Conservation (phyloP, 2,329 filamentous ascomycete genomes). For the Aureobasidium melanogenum region DNA sequence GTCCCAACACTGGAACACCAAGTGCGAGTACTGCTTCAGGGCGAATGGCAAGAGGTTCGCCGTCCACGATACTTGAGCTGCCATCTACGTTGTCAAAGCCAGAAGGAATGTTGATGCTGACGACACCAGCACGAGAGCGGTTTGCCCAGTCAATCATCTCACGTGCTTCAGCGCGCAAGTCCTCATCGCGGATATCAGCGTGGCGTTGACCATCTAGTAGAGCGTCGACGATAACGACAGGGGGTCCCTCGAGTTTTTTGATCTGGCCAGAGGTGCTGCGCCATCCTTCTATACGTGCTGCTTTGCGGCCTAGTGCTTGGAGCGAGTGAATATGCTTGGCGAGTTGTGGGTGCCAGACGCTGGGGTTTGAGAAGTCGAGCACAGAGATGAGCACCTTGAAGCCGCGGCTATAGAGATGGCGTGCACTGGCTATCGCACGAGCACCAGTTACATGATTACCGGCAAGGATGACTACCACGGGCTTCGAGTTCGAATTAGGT, state of each 20-base stretch:
- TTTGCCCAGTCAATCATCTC: slow-evolving; percentile 93
- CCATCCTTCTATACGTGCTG: slow-evolving; percentile 58
- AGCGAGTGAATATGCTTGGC: slow-evolving; percentile 76
- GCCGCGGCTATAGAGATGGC: slow-evolving; percentile 78
- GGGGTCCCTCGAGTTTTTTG: slow-evolving; percentile 51
- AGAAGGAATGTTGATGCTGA: slow-evolving; percentile 86
- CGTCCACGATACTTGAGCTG: slow-evolving; percentile 57
- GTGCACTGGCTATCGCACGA: slow-evolving; percentile 72
- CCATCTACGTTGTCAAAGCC: slow-evolving; percentile 76
- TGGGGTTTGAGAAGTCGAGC: slow-evolving; percentile 74
- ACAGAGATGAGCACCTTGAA: slow-evolving; percentile 74
- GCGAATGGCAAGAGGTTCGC: slow-evolving; percentile 68
- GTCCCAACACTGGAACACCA: slow-evolving; percentile 75
- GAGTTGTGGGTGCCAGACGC: slow-evolving; percentile 70
- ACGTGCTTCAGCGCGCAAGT: slow-evolving; percentile 75
- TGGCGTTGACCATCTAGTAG: slow-evolving; percentile 82
- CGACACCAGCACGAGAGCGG: slow-evolving; percentile 68
- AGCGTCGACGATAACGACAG: slow-evolving; percentile 81
- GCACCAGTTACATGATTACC: slow-evolving; percentile 91
- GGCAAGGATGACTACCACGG: slow-evolving; percentile 67
- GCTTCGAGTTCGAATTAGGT: slow-evolving; percentile 38
- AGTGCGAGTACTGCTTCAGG: slow-evolving; percentile 77
- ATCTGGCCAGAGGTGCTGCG: slow-evolving; percentile 46
- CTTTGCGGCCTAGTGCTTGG: slow-evolving; percentile 43
- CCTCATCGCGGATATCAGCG: slow-evolving; percentile 67